These are phyloP conservation scores for Adansonia gregorii DNA, from an alignment of 441 rosid genomes.

Conservation along the genomic window DNA sequence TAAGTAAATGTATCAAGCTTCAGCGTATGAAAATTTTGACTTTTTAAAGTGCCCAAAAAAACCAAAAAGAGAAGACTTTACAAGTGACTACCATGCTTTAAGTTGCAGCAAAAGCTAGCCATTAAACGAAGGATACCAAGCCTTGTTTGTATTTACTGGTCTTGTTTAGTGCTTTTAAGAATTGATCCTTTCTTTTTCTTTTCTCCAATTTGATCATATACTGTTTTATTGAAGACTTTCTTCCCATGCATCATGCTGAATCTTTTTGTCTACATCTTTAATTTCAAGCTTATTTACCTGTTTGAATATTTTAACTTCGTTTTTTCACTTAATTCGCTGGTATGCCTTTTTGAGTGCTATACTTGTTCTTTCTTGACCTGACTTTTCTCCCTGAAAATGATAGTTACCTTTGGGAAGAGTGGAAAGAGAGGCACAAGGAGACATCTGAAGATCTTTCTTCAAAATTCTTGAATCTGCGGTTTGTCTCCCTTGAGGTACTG, in stretches of 20 bases:
- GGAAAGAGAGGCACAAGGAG: slow-evolving; percentile 64
- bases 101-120: slow-evolving; percentile 19
- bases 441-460: slow-evolving; percentile 55
- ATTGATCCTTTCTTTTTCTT: not conserved
- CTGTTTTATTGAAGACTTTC: slow-evolving; percentile 20
- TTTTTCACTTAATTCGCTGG: slow-evolving; percentile 10
- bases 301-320: slow-evolving; percentile 21
- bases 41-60: not conserved
- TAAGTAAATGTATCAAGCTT: not conserved
- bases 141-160: slow-evolving; percentile 9
- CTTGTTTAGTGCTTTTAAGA: not conserved
- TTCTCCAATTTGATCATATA: not conserved
- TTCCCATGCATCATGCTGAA: slow-evolving; percentile 15
- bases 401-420: slow-evolving; percentile 70
- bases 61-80: not conserved
- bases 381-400: slow-evolving; percentile 23
- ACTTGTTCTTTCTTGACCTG: slow-evolving; percentile 10
- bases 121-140: not conserved
- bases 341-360: slow-evolving; percentile 11
- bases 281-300: slow-evolving; percentile 28
- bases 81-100: not conserved
- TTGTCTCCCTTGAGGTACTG: slow-evolving; percentile 66
- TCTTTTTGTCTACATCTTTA: slow-evolving; percentile 29
- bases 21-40: not conserved
- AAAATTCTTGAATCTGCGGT: slow-evolving; percentile 64